Conservation (phyloP, 148 eudicot genomes). For the Dysphania ambrosioides region DNA sequence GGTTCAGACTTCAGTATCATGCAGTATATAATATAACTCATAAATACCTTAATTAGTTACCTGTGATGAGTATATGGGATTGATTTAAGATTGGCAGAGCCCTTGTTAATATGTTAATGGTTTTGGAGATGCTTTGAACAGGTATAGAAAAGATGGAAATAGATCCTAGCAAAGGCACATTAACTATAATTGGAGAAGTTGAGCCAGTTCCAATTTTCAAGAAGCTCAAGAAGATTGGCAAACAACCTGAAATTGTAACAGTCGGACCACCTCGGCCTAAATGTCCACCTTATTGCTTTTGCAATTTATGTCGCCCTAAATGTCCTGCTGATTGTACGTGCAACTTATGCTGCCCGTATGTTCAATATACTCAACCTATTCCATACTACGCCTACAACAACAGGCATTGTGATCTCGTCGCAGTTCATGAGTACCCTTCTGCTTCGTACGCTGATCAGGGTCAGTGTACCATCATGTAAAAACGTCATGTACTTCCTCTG, state of each 20-base stretch:
- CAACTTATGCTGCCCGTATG: conserved; percentile 8
- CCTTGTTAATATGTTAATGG: not conserved
- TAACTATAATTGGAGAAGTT: conserved; percentile 23
- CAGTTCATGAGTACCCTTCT: not conserved
- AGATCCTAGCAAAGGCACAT: conserved; percentile 18
- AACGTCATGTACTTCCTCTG: not conserved
- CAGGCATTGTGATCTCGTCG: conserved; percentile 9
- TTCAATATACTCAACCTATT: not conserved
- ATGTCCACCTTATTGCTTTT: not conserved
- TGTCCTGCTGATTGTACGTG: not conserved
- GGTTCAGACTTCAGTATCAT: too few species aligned
- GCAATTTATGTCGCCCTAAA: conserved; percentile 17
- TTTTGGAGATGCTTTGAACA: not conserved
- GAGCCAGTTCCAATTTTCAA: conserved; percentile 27
- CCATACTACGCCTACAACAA: not conserved
- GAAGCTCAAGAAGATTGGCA: conserved; percentile 25
- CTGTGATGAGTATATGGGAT: too few species aligned
- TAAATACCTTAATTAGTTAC: too few species aligned
- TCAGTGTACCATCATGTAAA: conserved; percentile 3
- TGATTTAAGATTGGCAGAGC: too few species aligned
- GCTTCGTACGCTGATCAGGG: not conserved
- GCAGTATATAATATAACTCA: too few species aligned
- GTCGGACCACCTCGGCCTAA: conserved; percentile 22
- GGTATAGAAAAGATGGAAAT: conserved; percentile 22
- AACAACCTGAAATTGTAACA: conserved; percentile 16